A percentile compares a stretch with the other conserved stretches of the same genome.
Evolutionary conservation across 306 rosid species (phyloP).

Genomic region (Lupinus albus): DNA sequence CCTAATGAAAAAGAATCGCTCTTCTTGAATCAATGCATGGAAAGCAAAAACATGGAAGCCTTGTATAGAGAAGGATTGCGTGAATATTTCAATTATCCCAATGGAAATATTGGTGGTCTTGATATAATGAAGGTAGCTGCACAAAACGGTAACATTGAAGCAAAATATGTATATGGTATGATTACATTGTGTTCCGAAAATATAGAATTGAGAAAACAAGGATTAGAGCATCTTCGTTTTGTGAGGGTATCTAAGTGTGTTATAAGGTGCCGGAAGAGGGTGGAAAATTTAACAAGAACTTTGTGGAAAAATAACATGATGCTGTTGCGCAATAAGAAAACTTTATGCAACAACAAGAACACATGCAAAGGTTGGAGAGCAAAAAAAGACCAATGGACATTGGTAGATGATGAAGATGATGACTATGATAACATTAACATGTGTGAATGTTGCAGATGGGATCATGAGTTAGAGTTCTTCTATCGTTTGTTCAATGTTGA

Average conservation of each 20-base stretch:
- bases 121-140: conserved; percentile 1
- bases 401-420: conserved; percentile 31
- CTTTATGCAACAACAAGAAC: background rate
- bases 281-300: background rate
- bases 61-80: conserved; percentile 34
- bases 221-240: background rate
- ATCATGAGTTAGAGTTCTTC: conserved; percentile 2
- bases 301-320: conserved; percentile 19
- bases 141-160: conserved; percentile 29
- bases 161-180: conserved; percentile 43
- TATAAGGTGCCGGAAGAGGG: conserved; percentile 19
- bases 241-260: conserved; percentile 28
- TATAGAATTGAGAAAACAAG: conserved; percentile 14
- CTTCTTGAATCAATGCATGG: conserved; percentile 17
- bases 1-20: background rate
- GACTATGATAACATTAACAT: background rate
- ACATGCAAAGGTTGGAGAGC: conserved; percentile 34
- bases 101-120: background rate
- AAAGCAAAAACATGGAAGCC: conserved; percentile 35
- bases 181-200: background rate
- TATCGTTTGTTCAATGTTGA: background rate
- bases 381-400: background rate
- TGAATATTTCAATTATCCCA: background rate
- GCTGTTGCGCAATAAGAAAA: background rate
- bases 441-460: conserved; percentile 47